Base-by-base conservation (phyloP, 495 filamentous ascomycete genomes). In the Lasiosphaeria miniovina region DNA sequence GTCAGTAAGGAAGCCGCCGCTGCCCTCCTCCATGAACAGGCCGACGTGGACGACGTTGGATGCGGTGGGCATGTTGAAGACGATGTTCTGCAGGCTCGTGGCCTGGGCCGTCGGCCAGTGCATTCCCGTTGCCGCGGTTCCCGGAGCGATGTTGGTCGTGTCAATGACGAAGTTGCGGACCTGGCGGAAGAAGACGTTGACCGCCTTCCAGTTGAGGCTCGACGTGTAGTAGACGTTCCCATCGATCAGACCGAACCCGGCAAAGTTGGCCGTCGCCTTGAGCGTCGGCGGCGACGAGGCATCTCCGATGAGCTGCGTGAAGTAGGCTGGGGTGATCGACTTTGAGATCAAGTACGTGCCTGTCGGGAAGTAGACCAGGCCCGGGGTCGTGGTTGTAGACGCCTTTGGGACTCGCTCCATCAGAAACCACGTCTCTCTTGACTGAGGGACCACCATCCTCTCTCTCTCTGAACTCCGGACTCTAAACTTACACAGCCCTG, bases 91-190 rank as follows among this genome's bases (percentile, higher is more conserved):
- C 38, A 91, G 75, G 65, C 86, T 89, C 6, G 88, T 88, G 4
- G 88, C 87, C 64, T 92, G 86, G 12, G 86, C 84, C 31, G 86
- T 89, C 0, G 88, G 88, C 90, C 90, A 94, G 65, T 93, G 89
- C 55, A 94, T 87, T 41, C 88, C 89, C 0, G 83, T 81, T 7
- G 77, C 77, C 3, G 73, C 70, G 6, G 65, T 79, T 0, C 71
- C 79, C 1, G 85, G 78, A 12, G 80, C 74, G 41, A 92, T 82
- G 36, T 64, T 73, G 4, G 87, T 92, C 49, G 84, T 82, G 66
- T 94, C 90, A 34, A 94, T 74, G 58, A 90, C 79, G 53, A 94
- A 81, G 65, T 94, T 94, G 36, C 88, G 79, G 53, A 94, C 80
- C 62, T 91, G 88, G 40, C 90, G 77, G 68, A 82, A 92, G 74